A percentile compares a stretch with the other conserved stretches of the same genome.
These are phyloP conservation scores for Magnolia officinalis DNA, from an alignment of 164 flowering plant species.

Conservation along the genomic window DNA sequence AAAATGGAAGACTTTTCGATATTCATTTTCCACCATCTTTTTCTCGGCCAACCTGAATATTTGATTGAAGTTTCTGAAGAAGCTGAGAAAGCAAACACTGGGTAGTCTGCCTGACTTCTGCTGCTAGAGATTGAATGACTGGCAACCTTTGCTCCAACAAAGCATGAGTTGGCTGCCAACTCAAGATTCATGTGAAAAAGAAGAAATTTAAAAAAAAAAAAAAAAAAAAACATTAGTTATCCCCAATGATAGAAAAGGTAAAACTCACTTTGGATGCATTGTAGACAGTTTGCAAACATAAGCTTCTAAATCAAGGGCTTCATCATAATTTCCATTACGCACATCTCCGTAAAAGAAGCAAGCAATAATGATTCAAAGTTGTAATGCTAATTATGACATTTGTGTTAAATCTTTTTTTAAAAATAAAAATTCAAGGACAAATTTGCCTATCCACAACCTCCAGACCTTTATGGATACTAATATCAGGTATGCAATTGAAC, in stretches of 20 bases:
- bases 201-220: not conserved
- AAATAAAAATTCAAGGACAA: no score
- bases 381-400: no score
- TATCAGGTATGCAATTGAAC: no score
- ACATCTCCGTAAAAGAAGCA: slow-evolving; percentile 60
- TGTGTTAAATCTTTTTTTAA: no score
- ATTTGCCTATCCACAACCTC: no score
- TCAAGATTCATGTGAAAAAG: not conserved
- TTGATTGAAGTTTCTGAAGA: slow-evolving; percentile 90
- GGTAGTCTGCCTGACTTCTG: slow-evolving; percentile 86
- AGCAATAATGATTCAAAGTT: not conserved
- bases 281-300: slow-evolving; percentile 81
- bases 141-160: slow-evolving; percentile 51
- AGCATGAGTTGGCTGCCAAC: not conserved
- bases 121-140: slow-evolving; percentile 82
- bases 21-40: not conserved
- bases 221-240: not conserved
- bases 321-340: slow-evolving; percentile 95
- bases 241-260: not conserved
- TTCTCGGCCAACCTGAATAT: slow-evolving; percentile 63
- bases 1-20: not conserved
- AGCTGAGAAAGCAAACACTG: slow-evolving; percentile 96
- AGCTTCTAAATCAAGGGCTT: slow-evolving; percentile 96
- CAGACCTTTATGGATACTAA: no score
- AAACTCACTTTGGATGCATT: slow-evolving; percentile 89